Base-by-base conservation (phyloP, 1,139 yeast species). In the Debaryomyces sp. region DNA sequence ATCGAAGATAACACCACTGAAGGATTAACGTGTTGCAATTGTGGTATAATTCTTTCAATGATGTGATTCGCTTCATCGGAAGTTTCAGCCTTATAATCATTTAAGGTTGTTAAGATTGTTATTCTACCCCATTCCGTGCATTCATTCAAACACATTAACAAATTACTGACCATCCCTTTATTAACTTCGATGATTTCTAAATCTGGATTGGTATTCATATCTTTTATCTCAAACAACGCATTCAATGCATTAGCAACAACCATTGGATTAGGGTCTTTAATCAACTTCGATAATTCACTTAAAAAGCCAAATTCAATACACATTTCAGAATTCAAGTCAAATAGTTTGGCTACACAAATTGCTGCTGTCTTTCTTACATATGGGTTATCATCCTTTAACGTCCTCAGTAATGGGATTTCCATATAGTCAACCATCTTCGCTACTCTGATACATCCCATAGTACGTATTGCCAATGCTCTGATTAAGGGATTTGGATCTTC, bases 121-220 rank as follows among this genome's bases (percentile, higher is more conserved):
- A 94, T 88, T 62, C 99, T 81, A 6, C 99, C 99, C 99, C 99
- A 95, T 71, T 95, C 99, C 1, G 98, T 92, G 70, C 98, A 94
- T 70, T 95, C 99, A 67, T 92, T 92, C 56, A 95, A 77, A 26
- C 97, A 96, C 56, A 84, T 77, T 52, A 95, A 75, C 52, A 94
- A 78, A 63, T 80, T 86, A 55, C 82, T 82, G 48, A 88, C 75
- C 44, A 83, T 74, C 26, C 71, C 73, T 13, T 73, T 53, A 52
- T 77, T 71, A 42, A 80, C 63, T 13, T 59, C 68, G 51, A 76
- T 62, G 65, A 81, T 61, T 30, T 71, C 55, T 56, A 73, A 65
- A 47, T 71, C 66, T 49, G 89, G 81, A 58, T 87, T 85, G 6
- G 52, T 57, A 56, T 70, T 71, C 66, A 85, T 73, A 53, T 85